These are phyloP conservation scores for Castanea crenata DNA, from an alignment of 306 rosid genomes.

Conservation along the genomic window DNA sequence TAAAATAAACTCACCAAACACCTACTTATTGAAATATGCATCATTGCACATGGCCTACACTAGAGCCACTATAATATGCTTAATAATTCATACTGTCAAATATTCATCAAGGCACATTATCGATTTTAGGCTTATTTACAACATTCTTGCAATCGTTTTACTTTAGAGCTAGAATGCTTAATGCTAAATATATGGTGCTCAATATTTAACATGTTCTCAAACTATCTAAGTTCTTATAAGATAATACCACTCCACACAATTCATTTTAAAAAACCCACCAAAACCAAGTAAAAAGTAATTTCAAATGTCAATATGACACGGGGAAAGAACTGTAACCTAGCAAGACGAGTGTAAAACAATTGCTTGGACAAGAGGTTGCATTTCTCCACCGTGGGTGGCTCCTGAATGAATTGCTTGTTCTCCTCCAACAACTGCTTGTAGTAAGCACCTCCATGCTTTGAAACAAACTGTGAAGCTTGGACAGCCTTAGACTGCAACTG, in stretches of 20 bases:
- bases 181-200: neutral
- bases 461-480: conserved; percentile 68
- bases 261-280: conserved; percentile 4
- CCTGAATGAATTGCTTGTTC: conserved; percentile 89
- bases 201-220: neutral
- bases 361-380: conserved; percentile 76
- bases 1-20: neutral
- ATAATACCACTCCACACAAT: neutral
- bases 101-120: neutral
- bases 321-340: conserved; percentile 56
- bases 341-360: conserved; percentile 86
- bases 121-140: neutral
- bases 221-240: neutral
- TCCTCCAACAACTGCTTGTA: conserved; percentile 80
- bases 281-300: neutral
- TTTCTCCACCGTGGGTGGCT: conserved; percentile 84
- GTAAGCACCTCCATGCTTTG: conserved; percentile 62
- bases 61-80: neutral
- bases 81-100: neutral
- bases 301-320: conserved; percentile 2
- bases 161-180: neutral
- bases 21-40: neutral
- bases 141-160: neutral
- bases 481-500: conserved; percentile 77
- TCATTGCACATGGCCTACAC: neutral